Conservation (phyloP, 2,329 filamentous ascomycete species). For the Raffaelea ambrosiae region DNA sequence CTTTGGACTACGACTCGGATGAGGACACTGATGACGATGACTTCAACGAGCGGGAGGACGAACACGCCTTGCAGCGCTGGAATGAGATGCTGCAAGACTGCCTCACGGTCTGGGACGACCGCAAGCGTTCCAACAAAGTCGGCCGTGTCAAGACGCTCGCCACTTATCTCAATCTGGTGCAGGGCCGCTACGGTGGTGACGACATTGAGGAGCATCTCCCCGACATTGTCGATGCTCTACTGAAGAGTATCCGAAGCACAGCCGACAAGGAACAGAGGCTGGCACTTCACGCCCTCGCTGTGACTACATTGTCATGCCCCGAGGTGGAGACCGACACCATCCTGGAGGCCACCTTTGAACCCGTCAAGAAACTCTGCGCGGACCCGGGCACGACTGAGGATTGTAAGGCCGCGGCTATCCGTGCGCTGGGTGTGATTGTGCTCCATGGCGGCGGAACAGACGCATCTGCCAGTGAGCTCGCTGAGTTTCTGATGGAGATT, state of each 20-base stretch:
- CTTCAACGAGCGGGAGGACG: slow-evolving; percentile 45
- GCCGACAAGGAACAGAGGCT: slow-evolving; percentile 54
- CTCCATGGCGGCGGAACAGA: slow-evolving; percentile 68
- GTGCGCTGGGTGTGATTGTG: slow-evolving; percentile 61
- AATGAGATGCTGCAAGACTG: slow-evolving; percentile 50
- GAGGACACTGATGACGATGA: slow-evolving; percentile 55
- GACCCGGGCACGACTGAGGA: slow-evolving; percentile 57
- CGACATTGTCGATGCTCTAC: slow-evolving; percentile 57
- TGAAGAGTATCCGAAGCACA: slow-evolving; percentile 51
- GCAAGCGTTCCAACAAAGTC: slow-evolving; percentile 69
- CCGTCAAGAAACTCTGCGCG: slow-evolving; percentile 54
- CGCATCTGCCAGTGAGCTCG: slow-evolving; percentile 59
- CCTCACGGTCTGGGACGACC: slow-evolving; percentile 61
- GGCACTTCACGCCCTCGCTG: slow-evolving; percentile 62
- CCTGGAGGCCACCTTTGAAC: slow-evolving; percentile 51
- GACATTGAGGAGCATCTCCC: slow-evolving; percentile 49
- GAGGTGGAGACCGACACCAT: slow-evolving; percentile 42
- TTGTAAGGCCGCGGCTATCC: slow-evolving; percentile 64
- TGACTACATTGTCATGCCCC: slow-evolving; percentile 60
- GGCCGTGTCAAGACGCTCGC: slow-evolving; percentile 58
- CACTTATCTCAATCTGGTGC: slow-evolving; percentile 56
- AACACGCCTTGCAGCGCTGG: slow-evolving; percentile 39
- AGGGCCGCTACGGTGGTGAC: slow-evolving; percentile 57
- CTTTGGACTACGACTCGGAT: slow-evolving; percentile 36
- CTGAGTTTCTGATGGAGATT: slow-evolving; percentile 70